Evolutionary conservation across 192 early-diverging fungal species (phyloP), one percentile per base, ranked within the genome.

Genomic region (Backusella parvicylindrica): DNA sequence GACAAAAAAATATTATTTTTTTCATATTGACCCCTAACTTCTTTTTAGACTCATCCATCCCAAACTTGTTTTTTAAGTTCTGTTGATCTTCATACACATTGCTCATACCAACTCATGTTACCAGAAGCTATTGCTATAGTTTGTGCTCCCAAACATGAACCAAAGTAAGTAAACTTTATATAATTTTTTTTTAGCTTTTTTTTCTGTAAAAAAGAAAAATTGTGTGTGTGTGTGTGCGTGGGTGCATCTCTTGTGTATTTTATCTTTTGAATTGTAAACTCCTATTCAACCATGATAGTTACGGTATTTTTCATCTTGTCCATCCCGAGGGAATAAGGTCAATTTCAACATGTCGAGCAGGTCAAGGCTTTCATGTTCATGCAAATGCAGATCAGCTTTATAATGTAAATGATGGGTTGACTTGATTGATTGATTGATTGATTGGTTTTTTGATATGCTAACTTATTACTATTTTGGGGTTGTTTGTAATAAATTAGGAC

Each of bases 61-160:
- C 96, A 97, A 81, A 90, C 96, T 5, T 96, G 96, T 76, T 97
- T 97, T 77, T 90, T 97, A 91, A 93, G 91, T 74, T 96, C 95
- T 5, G 89, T 97, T 12, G 96, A 97, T 77, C 77, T 97, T 63
- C 96, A 97, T 81, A 97, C 95, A 6, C 96, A 97, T 71, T 95
- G 88, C 74, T 92, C 94, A 0, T 96, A 96, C 77, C 96, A 97
- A 83, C 74, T 94, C 35, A 93, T 95, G 89, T 84, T 97, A 8
- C 95, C 95, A 16, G 96, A 97, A 74, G 96, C 96, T 21, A 93
- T 97, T 71, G 95, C 96, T 23, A 96, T 97, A 77, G 96, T 97
- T 7, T 91, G 93, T 69, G 85, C 96, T 6, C 95, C 95, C 6
- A 87, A 77, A 35, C 81, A 93, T 60, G 79, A 85, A 1, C 92